Base-by-base conservation (phyloP, 116 monocot species). In the Cymodocea nodosa region DNA sequence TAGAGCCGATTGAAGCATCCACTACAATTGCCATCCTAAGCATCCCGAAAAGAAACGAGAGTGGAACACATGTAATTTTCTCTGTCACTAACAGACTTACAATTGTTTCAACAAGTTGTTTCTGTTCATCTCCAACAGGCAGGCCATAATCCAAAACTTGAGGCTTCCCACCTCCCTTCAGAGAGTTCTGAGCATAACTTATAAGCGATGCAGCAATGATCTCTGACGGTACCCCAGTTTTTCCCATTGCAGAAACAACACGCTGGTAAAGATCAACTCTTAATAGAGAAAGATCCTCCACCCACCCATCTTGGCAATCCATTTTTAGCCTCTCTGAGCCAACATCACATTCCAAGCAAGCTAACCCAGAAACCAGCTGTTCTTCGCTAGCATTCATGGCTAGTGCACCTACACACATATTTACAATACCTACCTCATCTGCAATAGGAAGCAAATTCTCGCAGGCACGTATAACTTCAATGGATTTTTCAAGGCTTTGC, bases 11-110 rank as follows among this genome's bases (percentile, higher is more conserved):
- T 12, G 78, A 40, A 2, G 86, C 82, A 73, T 85, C 81, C 22
- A 86, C 74, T 59, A 80, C 74, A 15, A 82, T 83, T 23, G 85
- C 93, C 83, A 89, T 93, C 65, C 89, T 85, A 54, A 93, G 78
- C 89, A 93, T 85, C 23, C 89, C 93, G 53, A 93, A 93, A 60
- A 93, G 63, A 51, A 93, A 89, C 10, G 78, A 64, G 17, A 88
- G 53, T 24, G 93, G 89, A 76, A 89, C 75, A 15, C 77, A 74
- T 17, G 68, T 70, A 34, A 78, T 80, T 68, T 84, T 88, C 52
- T 93, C 93, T 13, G 73, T 76, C 11, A 82, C 70, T 56, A 93
- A 68, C 5, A 93, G 83, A 65, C 63, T 56, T 4, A 93, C 80
- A 6, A 93, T 73, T 16, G 82, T 70, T 76, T 89, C 93, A 4